A percentile compares a stretch with the other conserved stretches of the same genome.
Evolutionary conservation across 2,329 filamentous ascomycete species (phyloP).

Genomic region (Aspergillus sp.): DNA sequence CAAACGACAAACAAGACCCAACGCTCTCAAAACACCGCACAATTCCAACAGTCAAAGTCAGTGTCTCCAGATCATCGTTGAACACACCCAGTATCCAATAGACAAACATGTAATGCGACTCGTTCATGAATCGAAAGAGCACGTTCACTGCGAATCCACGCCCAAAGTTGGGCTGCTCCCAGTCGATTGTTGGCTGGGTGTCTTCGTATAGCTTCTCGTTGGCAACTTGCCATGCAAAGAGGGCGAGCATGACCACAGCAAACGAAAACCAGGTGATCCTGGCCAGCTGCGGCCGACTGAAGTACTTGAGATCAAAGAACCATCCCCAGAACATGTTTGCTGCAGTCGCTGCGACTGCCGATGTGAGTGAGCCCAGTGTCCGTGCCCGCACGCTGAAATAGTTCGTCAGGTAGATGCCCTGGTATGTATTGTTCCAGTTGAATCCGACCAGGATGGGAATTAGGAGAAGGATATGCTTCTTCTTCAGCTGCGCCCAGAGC

Average conservation of each 20-base stretch:
- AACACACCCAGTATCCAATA: slow-evolving; percentile 8
- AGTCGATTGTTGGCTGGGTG: slow-evolving; percentile 6
- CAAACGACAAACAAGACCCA: slow-evolving; percentile 7
- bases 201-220: slow-evolving; percentile 8
- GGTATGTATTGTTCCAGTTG: slow-evolving; percentile 9
- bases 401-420: slow-evolving; percentile 9
- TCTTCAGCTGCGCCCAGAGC: slow-evolving; percentile 1
- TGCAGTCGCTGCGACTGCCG: slow-evolving; percentile 1
- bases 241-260: slow-evolving; percentile 1
- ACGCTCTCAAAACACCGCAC: slow-evolving; percentile 12
- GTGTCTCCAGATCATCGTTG: slow-evolving; percentile 7
- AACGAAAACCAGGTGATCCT: slow-evolving; percentile 8
- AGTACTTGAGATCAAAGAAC: slow-evolving; percentile 1
- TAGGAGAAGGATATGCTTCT: slow-evolving; percentile 6
- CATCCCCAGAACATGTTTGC: slow-evolving; percentile 11
- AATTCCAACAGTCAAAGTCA: slow-evolving; percentile 8
- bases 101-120: slow-evolving; percentile 11
- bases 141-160: slow-evolving; percentile 8
- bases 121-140: slow-evolving; percentile 8
- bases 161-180: slow-evolving; percentile 1
- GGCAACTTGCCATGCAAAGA: slow-evolving; percentile 2
- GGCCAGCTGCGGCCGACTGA: slow-evolving; percentile 1
- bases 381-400: slow-evolving; percentile 8
- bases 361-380: not conserved
- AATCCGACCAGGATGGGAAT: slow-evolving; percentile 9